Percentiles rank a stretch among this genome's conserved stretches.
Evolutionary conservation across 192 early-diverging fungal species (phyloP).

Genomic region (Umbelopsis sp.): DNA sequence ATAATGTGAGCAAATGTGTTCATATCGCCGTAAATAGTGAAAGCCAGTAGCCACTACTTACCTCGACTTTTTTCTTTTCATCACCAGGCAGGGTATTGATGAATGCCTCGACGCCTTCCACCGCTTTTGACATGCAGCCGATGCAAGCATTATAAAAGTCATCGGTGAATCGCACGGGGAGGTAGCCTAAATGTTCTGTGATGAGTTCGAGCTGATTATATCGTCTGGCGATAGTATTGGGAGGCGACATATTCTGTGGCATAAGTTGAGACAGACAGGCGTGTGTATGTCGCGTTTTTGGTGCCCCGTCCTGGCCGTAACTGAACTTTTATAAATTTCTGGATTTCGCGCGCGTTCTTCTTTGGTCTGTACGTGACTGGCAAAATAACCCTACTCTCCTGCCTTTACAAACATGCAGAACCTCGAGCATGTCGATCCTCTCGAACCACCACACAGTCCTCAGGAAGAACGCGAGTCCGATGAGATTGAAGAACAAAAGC

Average conservation of each 20-base stretch:
- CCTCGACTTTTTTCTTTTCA: conserved; percentile 4
- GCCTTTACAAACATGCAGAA: background rate
- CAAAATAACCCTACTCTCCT: too few species aligned
- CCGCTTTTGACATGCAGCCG: conserved; percentile 13
- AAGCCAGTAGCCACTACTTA: background rate
- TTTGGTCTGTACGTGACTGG: too few species aligned
- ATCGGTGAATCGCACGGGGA: conserved; percentile 9
- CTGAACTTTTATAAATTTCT: too few species aligned
- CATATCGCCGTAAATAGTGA: too few species aligned
- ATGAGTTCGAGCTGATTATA: conserved; percentile 10
- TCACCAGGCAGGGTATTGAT: conserved; percentile 2
- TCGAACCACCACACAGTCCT: background rate
- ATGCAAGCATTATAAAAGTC: conserved; percentile 17
- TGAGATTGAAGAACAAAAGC: conserved; percentile 34
- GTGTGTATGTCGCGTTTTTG: too few species aligned
- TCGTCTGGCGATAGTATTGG: background rate
- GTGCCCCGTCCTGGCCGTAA: too few species aligned
- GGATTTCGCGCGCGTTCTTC: too few species aligned
- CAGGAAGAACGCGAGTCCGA: background rate
- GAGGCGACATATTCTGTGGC: background rate
- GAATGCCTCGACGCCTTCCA: conserved; percentile 14
- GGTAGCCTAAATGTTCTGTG: conserved; percentile 15
- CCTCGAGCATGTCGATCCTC: background rate
- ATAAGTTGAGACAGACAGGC: too few species aligned
- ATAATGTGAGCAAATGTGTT: too few species aligned